Evolutionary conservation across 768 basidiomycete genomes (phyloP).

Genomic region (Leccinum imitatum): DNA sequence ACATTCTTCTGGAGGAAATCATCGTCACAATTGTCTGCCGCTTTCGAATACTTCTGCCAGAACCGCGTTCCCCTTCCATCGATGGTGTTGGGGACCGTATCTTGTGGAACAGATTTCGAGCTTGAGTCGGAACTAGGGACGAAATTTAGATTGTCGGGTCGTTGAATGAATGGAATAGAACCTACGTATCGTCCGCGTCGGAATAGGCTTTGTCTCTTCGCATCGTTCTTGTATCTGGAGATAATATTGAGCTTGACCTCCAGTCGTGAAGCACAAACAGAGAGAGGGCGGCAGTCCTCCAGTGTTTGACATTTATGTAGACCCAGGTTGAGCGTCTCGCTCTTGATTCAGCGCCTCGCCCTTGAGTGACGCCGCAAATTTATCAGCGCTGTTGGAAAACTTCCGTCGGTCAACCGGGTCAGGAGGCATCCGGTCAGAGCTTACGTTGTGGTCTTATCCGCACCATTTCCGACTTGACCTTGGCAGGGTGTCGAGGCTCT

Average conservation of each 20-base stretch:
- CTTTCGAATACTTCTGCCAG: constrained; percentile 2
- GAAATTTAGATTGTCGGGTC: background rate
- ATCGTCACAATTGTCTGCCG: background rate
- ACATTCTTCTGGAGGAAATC: constrained; percentile 1
- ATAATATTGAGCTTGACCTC: background rate
- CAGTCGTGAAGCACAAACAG: background rate
- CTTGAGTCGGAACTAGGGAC: background rate
- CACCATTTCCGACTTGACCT: background rate
- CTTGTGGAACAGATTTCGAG: background rate
- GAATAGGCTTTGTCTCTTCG: background rate
- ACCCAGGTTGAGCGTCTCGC: background rate
- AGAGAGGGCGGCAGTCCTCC: background rate
- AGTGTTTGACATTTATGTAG: background rate
- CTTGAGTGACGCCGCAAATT: background rate
- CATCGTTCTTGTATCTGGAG: background rate
- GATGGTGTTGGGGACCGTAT: background rate
- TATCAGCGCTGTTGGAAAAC: background rate
- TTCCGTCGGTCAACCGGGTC: background rate
- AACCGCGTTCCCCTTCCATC: background rate
- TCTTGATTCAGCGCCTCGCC: background rate
- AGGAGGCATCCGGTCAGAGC: background rate
- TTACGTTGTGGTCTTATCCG: background rate
- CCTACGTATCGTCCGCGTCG: background rate
- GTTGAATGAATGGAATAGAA: background rate
- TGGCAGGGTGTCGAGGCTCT: background rate